phyloP scores from a whole-genome alignment of 345 rosid genomes.

The Heritiera littoralis region DNA sequence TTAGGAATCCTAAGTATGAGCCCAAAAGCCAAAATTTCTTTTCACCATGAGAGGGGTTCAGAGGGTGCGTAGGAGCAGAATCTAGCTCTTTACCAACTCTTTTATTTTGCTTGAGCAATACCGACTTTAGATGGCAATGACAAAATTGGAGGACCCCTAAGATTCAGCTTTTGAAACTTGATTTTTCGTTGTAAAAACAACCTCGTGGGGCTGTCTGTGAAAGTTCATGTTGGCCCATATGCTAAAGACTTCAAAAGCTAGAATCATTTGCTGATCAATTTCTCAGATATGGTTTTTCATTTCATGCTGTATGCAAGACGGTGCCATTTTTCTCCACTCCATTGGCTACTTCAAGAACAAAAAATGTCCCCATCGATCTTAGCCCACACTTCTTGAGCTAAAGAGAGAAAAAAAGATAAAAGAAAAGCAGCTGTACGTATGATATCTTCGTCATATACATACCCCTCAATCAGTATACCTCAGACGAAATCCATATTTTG shows the following conservation, averaged over 20 bases:
- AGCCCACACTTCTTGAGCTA: neutral
- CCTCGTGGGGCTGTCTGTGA: slow-evolving; percentile 42
- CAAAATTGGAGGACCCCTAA: slow-evolving; percentile 50
- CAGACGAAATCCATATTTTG: neutral
- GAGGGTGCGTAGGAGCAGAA: slow-evolving; percentile 30
- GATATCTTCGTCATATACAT: neutral
- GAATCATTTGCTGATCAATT: slow-evolving; percentile 35
- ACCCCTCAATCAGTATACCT: neutral
- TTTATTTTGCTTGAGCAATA: slow-evolving; percentile 16
- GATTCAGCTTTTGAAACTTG: slow-evolving; percentile 40
- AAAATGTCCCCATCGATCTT: neutral
- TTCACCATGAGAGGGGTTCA: slow-evolving; percentile 24
- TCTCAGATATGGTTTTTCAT: slow-evolving; percentile 33
- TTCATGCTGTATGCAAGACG: slow-evolving; percentile 49
- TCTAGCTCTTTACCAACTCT: slow-evolving; percentile 19
- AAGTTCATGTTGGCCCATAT: slow-evolving; percentile 35
- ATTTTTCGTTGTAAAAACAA: slow-evolving; percentile 29
- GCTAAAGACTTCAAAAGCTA: slow-evolving; percentile 42
- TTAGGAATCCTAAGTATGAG: slow-evolving; percentile 62
- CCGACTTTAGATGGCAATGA: slow-evolving; percentile 43
- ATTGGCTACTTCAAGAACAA: slow-evolving; percentile 15
- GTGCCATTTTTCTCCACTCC: slow-evolving; percentile 32
- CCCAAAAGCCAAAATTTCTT: slow-evolving; percentile 51
- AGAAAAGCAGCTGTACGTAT: neutral
- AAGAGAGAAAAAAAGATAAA: neutral